Conservation (phyloP, 208 protist genomes). For the Acanthamoeba sp. region DNA sequence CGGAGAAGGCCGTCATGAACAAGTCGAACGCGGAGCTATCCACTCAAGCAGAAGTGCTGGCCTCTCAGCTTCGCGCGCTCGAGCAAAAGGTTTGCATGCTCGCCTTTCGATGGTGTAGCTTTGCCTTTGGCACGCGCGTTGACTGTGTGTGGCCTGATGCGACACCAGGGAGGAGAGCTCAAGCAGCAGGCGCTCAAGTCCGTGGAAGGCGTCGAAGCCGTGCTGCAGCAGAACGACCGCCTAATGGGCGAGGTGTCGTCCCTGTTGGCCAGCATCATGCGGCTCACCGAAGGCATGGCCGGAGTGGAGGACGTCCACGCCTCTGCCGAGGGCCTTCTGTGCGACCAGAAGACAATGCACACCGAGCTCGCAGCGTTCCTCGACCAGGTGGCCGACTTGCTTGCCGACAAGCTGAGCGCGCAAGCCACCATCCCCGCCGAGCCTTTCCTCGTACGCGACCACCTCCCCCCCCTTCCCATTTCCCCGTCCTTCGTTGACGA, state of each 20-base stretch:
- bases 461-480: too few relatives aligned
- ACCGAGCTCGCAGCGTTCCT: neutral
- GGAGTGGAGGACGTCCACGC: constrained; percentile 3
- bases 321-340: neutral
- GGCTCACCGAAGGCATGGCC: constrained; percentile 7
- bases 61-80: neutral
- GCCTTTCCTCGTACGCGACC: neutral
- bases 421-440: neutral
- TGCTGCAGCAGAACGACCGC: constrained; percentile 1
- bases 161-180: neutral
- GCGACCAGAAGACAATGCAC: neutral
- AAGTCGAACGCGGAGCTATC: neutral
- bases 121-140: too few relatives aligned
- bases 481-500: too few relatives aligned
- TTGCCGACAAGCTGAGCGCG: neutral
- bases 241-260: constrained; percentile 12
- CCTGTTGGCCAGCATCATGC: constrained; percentile 1
- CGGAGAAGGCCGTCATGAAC: constrained; percentile 11
- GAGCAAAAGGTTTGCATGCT: neutral
- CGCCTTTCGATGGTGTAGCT: too few relatives aligned
- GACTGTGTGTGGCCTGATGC: too few relatives aligned
- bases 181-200: neutral
- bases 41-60: neutral
- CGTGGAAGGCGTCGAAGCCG: neutral
- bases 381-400: neutral